These are phyloP conservation scores for Pisolithus microcarpus DNA, from an alignment of 768 basidiomycete species.

Conservation along the genomic window DNA sequence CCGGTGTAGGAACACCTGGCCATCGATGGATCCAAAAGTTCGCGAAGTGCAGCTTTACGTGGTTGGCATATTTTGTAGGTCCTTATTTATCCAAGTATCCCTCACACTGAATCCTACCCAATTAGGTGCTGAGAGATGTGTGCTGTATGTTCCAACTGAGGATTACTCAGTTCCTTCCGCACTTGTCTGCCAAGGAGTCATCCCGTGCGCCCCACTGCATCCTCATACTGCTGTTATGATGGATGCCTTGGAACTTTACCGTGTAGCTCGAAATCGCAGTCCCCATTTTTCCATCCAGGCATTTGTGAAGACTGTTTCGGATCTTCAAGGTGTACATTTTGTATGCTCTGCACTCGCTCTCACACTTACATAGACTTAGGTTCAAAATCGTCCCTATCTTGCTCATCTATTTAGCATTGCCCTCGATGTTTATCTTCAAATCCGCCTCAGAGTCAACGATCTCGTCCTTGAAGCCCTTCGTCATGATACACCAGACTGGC, in stretches of 20 bases:
- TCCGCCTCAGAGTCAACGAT: not conserved
- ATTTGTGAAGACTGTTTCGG: constrained; percentile 11
- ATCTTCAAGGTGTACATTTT: constrained; percentile 8
- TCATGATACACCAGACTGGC: constrained; percentile 2
- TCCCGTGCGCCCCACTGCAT: too few relatives aligned
- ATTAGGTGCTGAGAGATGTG: too few relatives aligned
- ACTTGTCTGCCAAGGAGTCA: not conserved
- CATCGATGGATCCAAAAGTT: too few relatives aligned
- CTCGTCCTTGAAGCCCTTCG: not conserved
- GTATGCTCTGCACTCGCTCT: not conserved
- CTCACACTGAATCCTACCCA: too few relatives aligned
- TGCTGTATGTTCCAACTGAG: too few relatives aligned
- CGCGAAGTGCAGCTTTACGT: too few relatives aligned
- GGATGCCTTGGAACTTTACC: constrained; percentile 8
- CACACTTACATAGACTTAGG: not conserved
- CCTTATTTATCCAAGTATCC: too few relatives aligned
- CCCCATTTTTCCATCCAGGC: constrained; percentile 15
- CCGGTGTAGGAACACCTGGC: too few relatives aligned
- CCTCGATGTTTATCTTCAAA: constrained; percentile 9
- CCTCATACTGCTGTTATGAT: too few relatives aligned
- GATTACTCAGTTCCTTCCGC: not conserved
- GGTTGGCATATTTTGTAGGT: too few relatives aligned
- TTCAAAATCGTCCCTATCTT: constrained; percentile 3
- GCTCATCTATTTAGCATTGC: not conserved
- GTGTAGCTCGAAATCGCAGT: constrained; percentile 1